Conservation (phyloP, 352 stramenopile genomes). For the Pythium biforme region DNA sequence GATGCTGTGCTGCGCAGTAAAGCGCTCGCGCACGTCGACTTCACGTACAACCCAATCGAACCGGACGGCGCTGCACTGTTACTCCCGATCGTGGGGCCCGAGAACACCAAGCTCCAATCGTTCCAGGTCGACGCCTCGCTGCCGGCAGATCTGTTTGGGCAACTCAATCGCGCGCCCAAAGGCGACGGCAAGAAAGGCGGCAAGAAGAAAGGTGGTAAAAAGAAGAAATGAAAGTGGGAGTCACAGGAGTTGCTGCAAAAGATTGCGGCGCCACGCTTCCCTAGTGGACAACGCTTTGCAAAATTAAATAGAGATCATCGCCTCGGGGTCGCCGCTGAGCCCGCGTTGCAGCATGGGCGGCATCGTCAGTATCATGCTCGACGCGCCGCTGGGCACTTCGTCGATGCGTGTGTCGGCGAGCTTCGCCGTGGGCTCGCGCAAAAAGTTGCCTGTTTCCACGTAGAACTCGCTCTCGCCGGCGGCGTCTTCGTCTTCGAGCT, state of each 20-base stretch:
- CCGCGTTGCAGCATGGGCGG: conserved; percentile 15
- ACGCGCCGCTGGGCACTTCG: conserved; percentile 19
- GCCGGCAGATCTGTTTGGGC: conserved; percentile 62
- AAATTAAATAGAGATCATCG: conserved; percentile 37
- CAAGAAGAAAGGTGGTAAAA: conserved; percentile 68
- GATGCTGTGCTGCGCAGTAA: conserved; percentile 70
- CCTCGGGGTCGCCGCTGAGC: conserved; percentile 19
- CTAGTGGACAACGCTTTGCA: not conserved
- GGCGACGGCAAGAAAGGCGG: conserved; percentile 74
- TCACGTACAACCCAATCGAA: conserved; percentile 81
- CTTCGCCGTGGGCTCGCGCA: conserved; percentile 20
- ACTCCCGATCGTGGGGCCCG: conserved; percentile 48
- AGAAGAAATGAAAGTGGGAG: conserved; percentile 47
- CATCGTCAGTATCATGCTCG: not conserved
- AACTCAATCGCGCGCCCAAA: conserved; percentile 70
- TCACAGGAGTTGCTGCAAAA: not conserved
- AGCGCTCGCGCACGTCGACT: conserved; percentile 63
- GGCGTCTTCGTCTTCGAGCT: conserved; percentile 29
- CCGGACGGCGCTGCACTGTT: conserved; percentile 56
- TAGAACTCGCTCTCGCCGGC: conserved; percentile 26
- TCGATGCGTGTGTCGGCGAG: conserved; percentile 24
- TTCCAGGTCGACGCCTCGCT: conserved; percentile 80
- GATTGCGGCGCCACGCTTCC: not conserved
- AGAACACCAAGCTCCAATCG: conserved; percentile 62
- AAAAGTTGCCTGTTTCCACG: conserved; percentile 28